Conservation (phyloP, 768 basidiomycete species). For the Lentinula edodes region DNA sequence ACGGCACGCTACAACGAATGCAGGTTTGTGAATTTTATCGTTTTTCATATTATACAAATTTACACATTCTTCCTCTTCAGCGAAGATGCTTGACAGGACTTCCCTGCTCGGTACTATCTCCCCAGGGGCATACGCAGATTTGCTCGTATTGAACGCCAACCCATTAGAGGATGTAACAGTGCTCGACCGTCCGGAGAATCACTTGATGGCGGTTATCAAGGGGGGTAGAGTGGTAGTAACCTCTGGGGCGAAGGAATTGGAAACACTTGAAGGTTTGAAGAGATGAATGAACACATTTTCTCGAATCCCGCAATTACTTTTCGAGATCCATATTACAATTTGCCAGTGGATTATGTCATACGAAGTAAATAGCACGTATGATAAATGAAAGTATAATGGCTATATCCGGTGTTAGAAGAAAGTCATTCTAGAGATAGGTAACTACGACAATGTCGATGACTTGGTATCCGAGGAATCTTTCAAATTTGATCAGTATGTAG, state of each 20-base stretch:
- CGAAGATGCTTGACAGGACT: constrained; percentile 29
- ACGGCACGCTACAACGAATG: constrained; percentile 37
- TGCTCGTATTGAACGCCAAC: constrained; percentile 33
- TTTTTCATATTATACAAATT: neutral
- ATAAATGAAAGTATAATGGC: neutral
- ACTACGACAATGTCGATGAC: neutral
- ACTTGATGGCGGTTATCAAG: constrained; percentile 31
- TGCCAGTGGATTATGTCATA: neutral
- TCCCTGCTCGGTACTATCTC: constrained; percentile 28
- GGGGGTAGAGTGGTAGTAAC: constrained; percentile 23
- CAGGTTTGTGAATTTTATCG: constrained; percentile 14
- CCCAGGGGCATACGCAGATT: constrained; percentile 32
- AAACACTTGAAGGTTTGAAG: neutral
- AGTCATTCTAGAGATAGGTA: neutral
- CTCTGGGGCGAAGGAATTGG: neutral
- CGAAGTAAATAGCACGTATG: neutral
- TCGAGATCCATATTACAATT: neutral
- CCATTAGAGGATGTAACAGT: constrained; percentile 37
- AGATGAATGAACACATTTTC: neutral
- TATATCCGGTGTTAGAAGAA: neutral
- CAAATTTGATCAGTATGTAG: neutral
- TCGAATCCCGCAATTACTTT: neutral
- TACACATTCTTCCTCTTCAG: neutral
- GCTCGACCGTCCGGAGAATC: constrained; percentile 33
- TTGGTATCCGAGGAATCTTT: neutral